Base-by-base conservation (phyloP, 805 yeast genomes). In the Wickerhamomyces sydowiorum region DNA sequence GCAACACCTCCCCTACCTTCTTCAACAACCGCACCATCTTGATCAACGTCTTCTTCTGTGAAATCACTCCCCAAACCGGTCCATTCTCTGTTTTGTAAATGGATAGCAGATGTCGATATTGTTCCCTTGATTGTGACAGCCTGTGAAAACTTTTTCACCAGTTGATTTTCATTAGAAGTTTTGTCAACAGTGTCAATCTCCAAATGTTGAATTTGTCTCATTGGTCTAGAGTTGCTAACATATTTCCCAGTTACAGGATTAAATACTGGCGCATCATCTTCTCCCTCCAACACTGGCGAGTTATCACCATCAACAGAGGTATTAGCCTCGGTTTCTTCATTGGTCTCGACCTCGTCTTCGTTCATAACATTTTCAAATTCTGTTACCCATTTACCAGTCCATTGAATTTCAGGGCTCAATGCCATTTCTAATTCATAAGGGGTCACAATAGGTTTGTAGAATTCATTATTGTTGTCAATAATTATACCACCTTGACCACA, bases 301-400 rank as follows among this genome's bases (percentile, higher is more conserved):
- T 49, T 59, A 12, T 47, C 52, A 10, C 43, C 51, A 9, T 41
- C 40, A 5, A 41, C 52, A 4, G 27, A 32, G 5, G 44, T 54
- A 3, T 41, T 45, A 13, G 31, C 56, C 1, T 53, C 50, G 14
- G 43, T 45, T n/a, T 49, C 54, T 13, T 58, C 56, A 0, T 58
- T 64, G 1, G 59, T 68, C 1, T 52, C 58, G 1, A 57, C 54
- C 3, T 56, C 58, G n/a, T 61, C 66, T 24, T 64, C 69, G 5
- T 61, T 52, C 9, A 67, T 52, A 4, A 82, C 66, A 3, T 78
- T 72, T 31, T 75, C 76, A 61, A 90, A 89, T 51, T 86, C 93
- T 1, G 88, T 78, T 10, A 86, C 75, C 98, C 99, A 93, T 51
- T 84, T 75, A 1, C 98, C 98, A 0, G 95, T 82, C 99, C 99